Evolutionary conservation across 805 yeast genomes (phyloP), one percentile per base, ranked within the genome.

Genomic region (Kuraishia capsulata): DNA sequence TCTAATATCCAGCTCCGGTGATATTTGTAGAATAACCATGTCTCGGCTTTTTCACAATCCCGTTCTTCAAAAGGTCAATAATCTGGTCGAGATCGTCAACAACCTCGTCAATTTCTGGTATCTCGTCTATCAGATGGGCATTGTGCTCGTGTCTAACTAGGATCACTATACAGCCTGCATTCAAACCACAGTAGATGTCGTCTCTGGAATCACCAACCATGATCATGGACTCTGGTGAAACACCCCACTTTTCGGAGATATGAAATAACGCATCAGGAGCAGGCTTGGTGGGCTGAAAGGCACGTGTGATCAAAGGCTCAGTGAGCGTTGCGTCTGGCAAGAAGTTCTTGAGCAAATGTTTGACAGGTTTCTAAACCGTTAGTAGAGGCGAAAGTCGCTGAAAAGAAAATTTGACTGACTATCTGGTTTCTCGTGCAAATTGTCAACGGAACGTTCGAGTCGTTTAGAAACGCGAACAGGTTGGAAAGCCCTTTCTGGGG

Each of bases 171-270:
- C 73, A 71, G 0, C 87, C 87, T 1, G 88, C 87, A n/a, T 59
- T 46, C 23, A 64, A 52, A 3, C 86, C 88, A 23, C 83, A 73
- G 31, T 48, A 57, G 77, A 81, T 75, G 49, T 81, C 89, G 54
- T 81, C 88, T 30, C 64, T 54, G 0, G 87, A 80, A 51, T 81
- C 88, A 10, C 89, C 89, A 13, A 81, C 81, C 88, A 81, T 81
- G 4, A 79, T 51, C 23, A 80, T 44, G 30, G 70, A 61, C 14
- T 54, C 45, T 0, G 82, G 73, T 1, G 54, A 46, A 14, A 71
- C 36, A 2, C 62, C 64, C 78, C 82, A 73, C 3, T 47, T 37
- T 29, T 59, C 42, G 2, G 79, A 72, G 19, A 81, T 78, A 44
- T 76, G 73, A 17, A 72, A 51, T 30, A 81, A 51, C 3, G 87